Percentiles rank a stretch among this genome's conserved stretches.
Evolutionary conservation across 805 yeast species (phyloP).

Genomic region (Myxozyma vanderwaltii): DNA sequence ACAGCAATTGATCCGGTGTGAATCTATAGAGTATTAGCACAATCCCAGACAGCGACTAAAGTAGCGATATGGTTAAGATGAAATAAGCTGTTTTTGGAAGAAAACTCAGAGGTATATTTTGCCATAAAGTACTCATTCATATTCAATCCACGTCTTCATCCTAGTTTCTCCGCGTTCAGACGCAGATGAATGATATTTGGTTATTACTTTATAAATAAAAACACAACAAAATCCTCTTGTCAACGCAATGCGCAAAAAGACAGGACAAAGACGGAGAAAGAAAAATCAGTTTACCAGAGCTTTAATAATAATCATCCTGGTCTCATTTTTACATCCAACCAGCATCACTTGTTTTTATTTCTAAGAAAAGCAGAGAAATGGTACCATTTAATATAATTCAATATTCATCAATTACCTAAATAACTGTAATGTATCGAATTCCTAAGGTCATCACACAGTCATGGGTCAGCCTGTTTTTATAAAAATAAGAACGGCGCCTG

Average conservation of each 20-base stretch:
- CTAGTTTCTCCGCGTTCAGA: too few species aligned
- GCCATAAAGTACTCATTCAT: neutral
- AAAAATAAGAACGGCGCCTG: slow-evolving; percentile 29
- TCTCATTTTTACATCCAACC: neutral
- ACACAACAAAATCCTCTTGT: too few species aligned
- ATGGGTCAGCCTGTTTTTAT: slow-evolving; percentile 34
- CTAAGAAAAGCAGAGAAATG: neutral
- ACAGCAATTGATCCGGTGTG: too few species aligned
- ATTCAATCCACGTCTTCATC: too few species aligned
- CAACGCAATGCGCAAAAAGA: too few species aligned
- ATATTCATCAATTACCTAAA: neutral
- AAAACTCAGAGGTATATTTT: neutral
- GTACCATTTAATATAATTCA: neutral
- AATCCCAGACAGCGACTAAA: too few species aligned
- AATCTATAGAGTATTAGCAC: too few species aligned
- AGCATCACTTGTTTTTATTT: neutral
- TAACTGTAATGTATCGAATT: slow-evolving; percentile 26
- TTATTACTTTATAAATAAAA: too few species aligned
- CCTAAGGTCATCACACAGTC: slow-evolving; percentile 36
- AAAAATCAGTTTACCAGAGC: slow-evolving; percentile 30
- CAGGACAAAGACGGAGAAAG: neutral
- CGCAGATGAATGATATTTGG: too few species aligned
- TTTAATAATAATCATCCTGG: slow-evolving; percentile 7
- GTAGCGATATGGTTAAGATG: too few species aligned
- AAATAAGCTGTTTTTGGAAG: neutral